Evolutionary conservation across 1,284 basidiomycete genomes (phyloP), one percentile per base, ranked within the genome.

Genomic region (Fistulina hepatica): DNA sequence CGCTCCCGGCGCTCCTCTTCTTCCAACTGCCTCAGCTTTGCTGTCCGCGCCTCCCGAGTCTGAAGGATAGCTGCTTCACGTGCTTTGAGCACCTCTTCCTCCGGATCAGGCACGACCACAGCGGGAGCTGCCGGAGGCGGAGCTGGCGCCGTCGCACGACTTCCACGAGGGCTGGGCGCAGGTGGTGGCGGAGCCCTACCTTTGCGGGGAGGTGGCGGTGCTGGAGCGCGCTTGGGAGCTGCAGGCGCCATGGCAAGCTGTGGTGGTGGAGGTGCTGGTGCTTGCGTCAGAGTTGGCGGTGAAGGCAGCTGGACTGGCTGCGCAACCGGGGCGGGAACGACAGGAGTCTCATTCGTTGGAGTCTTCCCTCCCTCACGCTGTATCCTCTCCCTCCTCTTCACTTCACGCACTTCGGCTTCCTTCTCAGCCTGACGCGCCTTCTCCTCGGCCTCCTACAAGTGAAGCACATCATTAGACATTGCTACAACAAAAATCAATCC

Each of bases 331-430:
- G n/a, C 13, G 45, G 43, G 3, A 43, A 40, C 12, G 40, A 31
- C 8, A 34, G 19, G 5, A 39, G 44, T 31, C 28, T 13, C 9
- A 19, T 19, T 31, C 1, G 58, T 43, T 16, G 61, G 52, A 17
- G 54, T 47, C 12, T 52, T 41, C 33, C 57, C 60, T 2, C 63
- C 65, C 56, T 84, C 81, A 35, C 64, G 66, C 37, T 80, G 73
- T 20, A 93, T 54, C 41, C 81, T 69, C 53, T 81, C 80, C 44
- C 61, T 67, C 36, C 88, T 69, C 32, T 73, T 57, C 34, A 71
- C 71, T 50, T 89, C 84, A 36, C 84, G 64, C 43, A 81, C 80
- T 44, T 83, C 78, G 3, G 81, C 81, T 50, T 83, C 79, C 49
- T 71, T 73, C 54, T 25, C 34, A 4, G 46, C 46, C 4, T 73